These are phyloP conservation scores for Camptophora hylomeconis DNA, from an alignment of 2,329 filamentous ascomycete species.

Conservation along the genomic window DNA sequence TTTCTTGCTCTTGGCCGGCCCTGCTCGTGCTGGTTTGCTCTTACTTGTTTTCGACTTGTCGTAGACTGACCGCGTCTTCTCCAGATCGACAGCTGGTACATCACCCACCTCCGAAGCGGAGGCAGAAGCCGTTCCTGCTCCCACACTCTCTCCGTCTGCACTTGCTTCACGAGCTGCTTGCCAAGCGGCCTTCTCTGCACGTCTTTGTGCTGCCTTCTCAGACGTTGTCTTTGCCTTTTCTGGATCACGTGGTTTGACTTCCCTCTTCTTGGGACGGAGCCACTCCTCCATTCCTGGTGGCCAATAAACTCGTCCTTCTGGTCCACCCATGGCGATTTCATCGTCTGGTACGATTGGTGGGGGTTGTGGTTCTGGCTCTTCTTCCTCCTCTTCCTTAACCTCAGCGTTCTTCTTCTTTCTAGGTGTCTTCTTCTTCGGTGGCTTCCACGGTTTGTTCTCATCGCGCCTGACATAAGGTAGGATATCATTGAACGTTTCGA, in stretches of 20 bases:
- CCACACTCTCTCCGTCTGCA: conserved; percentile 4
- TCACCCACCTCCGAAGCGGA: conserved; percentile 4
- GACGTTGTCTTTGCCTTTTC: conserved; percentile 23
- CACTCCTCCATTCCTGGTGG: conserved; percentile 81
- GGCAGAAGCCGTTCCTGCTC: background rate
- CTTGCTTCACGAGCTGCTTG: conserved; percentile 13
- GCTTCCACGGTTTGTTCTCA: conserved; percentile 50
- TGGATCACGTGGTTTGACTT: conserved; percentile 38
- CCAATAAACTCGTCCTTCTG: conserved; percentile 76
- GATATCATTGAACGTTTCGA: conserved; percentile 61
- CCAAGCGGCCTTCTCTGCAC: conserved; percentile 18
- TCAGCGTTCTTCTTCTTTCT: conserved; percentile 26
- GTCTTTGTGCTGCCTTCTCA: conserved; percentile 18
- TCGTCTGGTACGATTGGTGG: conserved; percentile 44
- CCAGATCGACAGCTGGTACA: conserved; percentile 4
- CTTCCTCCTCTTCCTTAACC: conserved; percentile 25
- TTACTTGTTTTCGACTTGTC: conserved; percentile 12
- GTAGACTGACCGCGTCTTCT: conserved; percentile 8
- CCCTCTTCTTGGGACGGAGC: conserved; percentile 67
- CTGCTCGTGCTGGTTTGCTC: conserved; percentile 9
- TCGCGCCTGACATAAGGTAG: conserved; percentile 65
- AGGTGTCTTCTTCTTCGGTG: conserved; percentile 31
- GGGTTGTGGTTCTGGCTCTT: conserved; percentile 29
- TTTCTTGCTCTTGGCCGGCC: conserved; percentile 15
- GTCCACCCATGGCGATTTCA: conserved; percentile 77